Conservation (phyloP, 2,329 filamentous ascomycete genomes). For the Tolypocladium tundrense region DNA sequence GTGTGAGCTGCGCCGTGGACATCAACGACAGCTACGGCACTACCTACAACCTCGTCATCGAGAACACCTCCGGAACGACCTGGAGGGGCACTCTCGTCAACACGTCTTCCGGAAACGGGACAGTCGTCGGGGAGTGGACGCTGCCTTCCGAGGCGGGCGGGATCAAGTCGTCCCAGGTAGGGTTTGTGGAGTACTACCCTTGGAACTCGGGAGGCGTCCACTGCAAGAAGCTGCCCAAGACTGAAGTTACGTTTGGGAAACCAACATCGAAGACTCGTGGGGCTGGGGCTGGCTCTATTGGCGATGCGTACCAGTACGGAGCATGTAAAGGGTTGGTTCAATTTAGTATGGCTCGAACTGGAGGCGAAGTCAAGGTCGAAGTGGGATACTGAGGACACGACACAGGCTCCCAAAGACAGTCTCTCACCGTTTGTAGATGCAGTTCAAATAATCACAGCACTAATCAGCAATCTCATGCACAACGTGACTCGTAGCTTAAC, state of each 20-base stretch:
- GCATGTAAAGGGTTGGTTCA: not conserved
- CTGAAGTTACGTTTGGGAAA: not conserved
- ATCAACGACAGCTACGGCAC: constrained; percentile 6
- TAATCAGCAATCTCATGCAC: too few species aligned
- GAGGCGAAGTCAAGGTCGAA: too few species aligned
- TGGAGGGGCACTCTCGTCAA: constrained; percentile 11
- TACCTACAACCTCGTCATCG: constrained; percentile 8
- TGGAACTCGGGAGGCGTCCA: constrained; percentile 3
- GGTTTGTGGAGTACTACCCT: constrained; percentile 10
- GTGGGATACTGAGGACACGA: too few species aligned
- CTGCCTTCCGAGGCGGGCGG: constrained; percentile 4
- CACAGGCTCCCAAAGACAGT: too few species aligned
- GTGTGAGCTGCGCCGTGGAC: constrained; percentile 10
- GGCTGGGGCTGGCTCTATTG: not conserved
- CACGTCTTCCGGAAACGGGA: constrained; percentile 1
- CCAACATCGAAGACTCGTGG: not conserved
- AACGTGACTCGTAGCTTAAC: too few species aligned
- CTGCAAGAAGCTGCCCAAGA: constrained; percentile 7
- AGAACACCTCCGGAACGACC: constrained; percentile 5
- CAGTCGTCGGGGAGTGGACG: constrained; percentile 8
- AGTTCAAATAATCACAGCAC: too few species aligned
- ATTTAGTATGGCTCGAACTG: too few species aligned
- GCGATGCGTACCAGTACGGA: not conserved
- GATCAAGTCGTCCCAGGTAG: constrained; percentile 1
- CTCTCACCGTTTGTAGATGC: too few species aligned